Evolutionary conservation across 352 stramenopile genomes (phyloP).

Genomic region (Phytophthora pini): DNA sequence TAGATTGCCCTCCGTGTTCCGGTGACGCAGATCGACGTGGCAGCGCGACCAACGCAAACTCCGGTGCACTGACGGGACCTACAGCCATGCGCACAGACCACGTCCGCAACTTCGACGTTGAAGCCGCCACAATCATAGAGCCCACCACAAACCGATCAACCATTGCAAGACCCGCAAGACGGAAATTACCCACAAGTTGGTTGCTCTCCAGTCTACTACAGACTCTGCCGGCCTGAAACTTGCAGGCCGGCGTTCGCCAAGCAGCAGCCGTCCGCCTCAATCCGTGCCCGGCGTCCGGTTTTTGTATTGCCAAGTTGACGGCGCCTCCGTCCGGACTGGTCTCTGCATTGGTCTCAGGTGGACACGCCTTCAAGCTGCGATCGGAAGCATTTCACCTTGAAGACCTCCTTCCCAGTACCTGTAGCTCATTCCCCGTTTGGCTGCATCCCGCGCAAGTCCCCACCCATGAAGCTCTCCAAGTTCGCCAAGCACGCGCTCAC

Average conservation of each 20-base stretch:
- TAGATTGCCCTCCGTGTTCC: not conserved
- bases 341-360: constrained; percentile 29
- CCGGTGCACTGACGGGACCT: constrained; percentile 21
- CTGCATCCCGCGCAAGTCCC: constrained; percentile 9
- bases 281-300: constrained; percentile 17
- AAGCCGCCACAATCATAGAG: not conserved
- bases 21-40: constrained; percentile 27
- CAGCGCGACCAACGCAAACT: not conserved
- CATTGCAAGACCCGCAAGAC: too few relatives aligned
- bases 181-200: too few relatives aligned
- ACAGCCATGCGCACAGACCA: not conserved
- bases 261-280: not conserved
- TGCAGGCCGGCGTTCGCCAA: too few relatives aligned
- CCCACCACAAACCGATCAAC: too few relatives aligned
- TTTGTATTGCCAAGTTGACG: constrained; percentile 24
- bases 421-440: constrained; percentile 32
- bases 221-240: too few relatives aligned
- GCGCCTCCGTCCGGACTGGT: constrained; percentile 16
- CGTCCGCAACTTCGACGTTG: constrained; percentile 20
- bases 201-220: too few relatives aligned
- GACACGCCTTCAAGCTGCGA: constrained; percentile 20
- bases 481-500: constrained; percentile 46
- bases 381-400: not conserved
- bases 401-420: not conserved
- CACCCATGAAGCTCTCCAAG: constrained; percentile 43